phyloP scores from a whole-genome alignment of 1,139 yeast species.

The Saccharomyces pastorianus region DNA sequence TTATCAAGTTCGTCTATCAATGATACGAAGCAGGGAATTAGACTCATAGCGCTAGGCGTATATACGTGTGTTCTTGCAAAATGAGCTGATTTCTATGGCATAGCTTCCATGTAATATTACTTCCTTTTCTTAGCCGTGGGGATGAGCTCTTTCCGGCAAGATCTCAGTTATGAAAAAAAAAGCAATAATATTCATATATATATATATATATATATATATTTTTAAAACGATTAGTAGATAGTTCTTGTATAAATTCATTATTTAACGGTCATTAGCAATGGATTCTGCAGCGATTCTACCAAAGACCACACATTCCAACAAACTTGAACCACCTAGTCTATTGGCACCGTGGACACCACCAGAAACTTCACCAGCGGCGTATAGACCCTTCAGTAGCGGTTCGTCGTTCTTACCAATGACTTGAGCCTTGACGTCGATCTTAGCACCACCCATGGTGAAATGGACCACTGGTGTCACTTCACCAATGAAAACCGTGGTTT shows the following conservation, averaged over 20 bases:
- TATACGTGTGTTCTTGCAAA: background rate
- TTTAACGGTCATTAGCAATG: slow-evolving; percentile 10
- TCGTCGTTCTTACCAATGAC: slow-evolving; percentile 41
- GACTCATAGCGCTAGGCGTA: background rate
- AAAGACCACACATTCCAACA: slow-evolving; percentile 74
- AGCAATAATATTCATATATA: background rate
- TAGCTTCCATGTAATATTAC: background rate
- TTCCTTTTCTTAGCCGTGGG: background rate
- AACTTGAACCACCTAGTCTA: slow-evolving; percentile 68
- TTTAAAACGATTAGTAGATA: background rate
- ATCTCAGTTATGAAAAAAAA: background rate
- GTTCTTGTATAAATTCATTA: background rate
- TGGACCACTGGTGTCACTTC: slow-evolving; percentile 68
- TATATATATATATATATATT: background rate
- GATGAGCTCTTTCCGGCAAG: background rate
- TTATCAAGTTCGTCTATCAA: slow-evolving; percentile 20
- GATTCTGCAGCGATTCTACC: slow-evolving; percentile 43
- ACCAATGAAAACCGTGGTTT: slow-evolving; percentile 31
- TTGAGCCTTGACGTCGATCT: slow-evolving; percentile 50
- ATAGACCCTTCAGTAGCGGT: slow-evolving; percentile 48
- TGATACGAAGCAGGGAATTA: slow-evolving; percentile 21
- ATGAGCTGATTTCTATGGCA: background rate
- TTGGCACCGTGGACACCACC: slow-evolving; percentile 80
- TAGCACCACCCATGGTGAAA: slow-evolving; percentile 82
- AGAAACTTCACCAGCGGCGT: slow-evolving; percentile 74